Evolutionary conservation across 1,284 basidiomycete species (phyloP).

Genomic region (Pseudozyma hubeiensis): DNA sequence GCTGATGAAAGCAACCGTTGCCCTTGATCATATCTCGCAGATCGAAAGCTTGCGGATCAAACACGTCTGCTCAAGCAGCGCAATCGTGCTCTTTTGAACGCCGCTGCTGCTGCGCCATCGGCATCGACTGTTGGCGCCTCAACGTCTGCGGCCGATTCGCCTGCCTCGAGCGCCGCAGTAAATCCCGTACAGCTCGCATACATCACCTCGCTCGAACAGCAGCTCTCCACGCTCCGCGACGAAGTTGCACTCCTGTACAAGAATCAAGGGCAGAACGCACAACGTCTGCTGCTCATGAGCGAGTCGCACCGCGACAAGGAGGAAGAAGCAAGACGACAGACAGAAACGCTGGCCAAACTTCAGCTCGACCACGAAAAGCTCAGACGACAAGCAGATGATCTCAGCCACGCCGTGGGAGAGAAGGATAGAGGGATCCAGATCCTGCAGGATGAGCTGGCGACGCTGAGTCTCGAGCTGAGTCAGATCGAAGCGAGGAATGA

Average conservation of each 20-base stretch:
- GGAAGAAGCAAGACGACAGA: conserved; percentile 79
- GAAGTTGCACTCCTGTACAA: conserved; percentile 95
- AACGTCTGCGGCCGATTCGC: conserved; percentile 5
- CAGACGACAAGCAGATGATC: conserved; percentile 68
- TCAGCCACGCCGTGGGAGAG: conserved; percentile 83
- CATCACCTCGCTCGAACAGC: conserved; percentile 88
- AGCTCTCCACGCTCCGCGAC: conserved; percentile 87
- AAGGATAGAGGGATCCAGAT: conserved; percentile 85
- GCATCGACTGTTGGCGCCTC: conserved; percentile 9
- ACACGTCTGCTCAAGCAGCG: conserved; percentile 48
- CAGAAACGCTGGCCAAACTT: conserved; percentile 79
- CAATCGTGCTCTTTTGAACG: conserved; percentile 48
- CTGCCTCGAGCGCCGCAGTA: conserved; percentile 7
- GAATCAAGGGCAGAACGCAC: conserved; percentile 93
- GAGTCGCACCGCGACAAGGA: conserved; percentile 93
- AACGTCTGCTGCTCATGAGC: conserved; percentile 88
- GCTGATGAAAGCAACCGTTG: too few relatives aligned
- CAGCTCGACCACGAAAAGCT: conserved; percentile 79
- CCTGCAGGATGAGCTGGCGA: conserved; percentile 79
- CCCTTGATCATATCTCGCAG: conserved; percentile 10
- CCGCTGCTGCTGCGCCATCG: conserved; percentile 28
- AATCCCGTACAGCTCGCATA: conserved; percentile 87
- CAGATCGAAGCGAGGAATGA: conserved; percentile 88
- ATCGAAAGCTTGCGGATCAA: conserved; percentile 50
- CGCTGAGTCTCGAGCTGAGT: conserved; percentile 76